These are phyloP conservation scores for Ceratobasidium sp. DNA, from an alignment of 1,284 basidiomycete genomes.

Conservation along the genomic window DNA sequence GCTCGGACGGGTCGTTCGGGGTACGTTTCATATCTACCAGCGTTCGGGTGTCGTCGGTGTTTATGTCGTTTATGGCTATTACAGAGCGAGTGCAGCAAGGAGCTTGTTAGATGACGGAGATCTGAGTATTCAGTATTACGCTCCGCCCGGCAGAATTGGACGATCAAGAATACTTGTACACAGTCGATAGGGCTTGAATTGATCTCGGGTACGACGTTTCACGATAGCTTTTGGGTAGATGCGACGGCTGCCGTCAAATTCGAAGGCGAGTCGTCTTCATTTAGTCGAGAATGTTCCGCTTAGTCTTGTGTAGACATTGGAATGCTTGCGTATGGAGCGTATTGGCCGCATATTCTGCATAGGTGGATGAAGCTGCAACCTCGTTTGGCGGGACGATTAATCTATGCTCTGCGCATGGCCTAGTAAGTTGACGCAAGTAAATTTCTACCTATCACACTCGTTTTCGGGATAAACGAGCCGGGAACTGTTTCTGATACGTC, in stretches of 20 bases:
- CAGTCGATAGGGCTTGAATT: neutral
- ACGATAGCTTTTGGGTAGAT: constrained; percentile 1
- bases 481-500: constrained; percentile 40
- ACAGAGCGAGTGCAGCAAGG: neutral
- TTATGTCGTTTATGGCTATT: neutral
- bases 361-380: neutral
- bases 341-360: constrained; percentile 6
- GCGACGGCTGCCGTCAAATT: constrained; percentile 7
- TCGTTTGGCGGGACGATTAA: neutral
- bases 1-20: no score
- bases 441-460: neutral
- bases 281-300: neutral
- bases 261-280: no score
- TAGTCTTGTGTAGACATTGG: neutral
- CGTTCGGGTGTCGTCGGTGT: no score
- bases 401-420: constrained; percentile 1
- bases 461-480: constrained; percentile 31
- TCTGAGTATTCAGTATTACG: neutral
- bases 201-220: neutral
- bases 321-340: neutral
- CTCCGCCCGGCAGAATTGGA: neutral
- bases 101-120: neutral
- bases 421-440: neutral
- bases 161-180: neutral
- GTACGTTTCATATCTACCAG: no score